Evolutionary conservation across 1,284 basidiomycete genomes (phyloP), one percentile per base, ranked within the genome.

Genomic region (Irpex rosettiformis): DNA sequence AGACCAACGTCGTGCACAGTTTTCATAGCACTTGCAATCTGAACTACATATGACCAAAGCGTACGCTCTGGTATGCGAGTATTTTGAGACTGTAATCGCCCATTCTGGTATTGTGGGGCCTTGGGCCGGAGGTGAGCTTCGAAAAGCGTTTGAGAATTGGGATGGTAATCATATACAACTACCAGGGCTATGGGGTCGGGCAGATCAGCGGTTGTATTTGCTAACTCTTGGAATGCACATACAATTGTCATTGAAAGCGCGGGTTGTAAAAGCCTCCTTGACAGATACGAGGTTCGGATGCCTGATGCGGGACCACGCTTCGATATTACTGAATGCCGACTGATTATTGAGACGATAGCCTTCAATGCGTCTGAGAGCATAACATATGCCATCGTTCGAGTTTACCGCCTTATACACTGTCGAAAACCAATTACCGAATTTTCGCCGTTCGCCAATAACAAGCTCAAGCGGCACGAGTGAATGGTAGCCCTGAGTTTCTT

Each of bases 181-280:
- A 99, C 88, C 42, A 99, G 83, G 7, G 96, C 94, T 96, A 61
- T 49, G 52, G 52, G 28, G 24, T 48, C 18, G 42, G 30, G 33
- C 10, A 43, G 42, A 30, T 7, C 7, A 29, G 21, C 54, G 33
- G 54, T 21, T 30, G 25, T 21, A 16, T 11, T 16, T 24, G 28
- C 18, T 40, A 43, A 7, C 22, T 48, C 30, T 30, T n/a, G n/a
- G n/a, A n/a, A 54, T 52, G 53, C 13, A 79, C 88, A 61, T 67
- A 96, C 94, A 98, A 66, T 88, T 89, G 70, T 98, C 97, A 60
- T 88, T 87, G 73, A 99, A 99, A 0, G 93, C 87, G 45, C 91
- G 84, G 0, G 96, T 97, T 0, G 97, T 98, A 75, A 99, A 99
- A 0, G 96, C 97, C 73, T 99, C 97, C 51, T 86, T 84, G 6